Conservation (phyloP, 441 rosid species). For the Eruca vesicaria region DNA sequence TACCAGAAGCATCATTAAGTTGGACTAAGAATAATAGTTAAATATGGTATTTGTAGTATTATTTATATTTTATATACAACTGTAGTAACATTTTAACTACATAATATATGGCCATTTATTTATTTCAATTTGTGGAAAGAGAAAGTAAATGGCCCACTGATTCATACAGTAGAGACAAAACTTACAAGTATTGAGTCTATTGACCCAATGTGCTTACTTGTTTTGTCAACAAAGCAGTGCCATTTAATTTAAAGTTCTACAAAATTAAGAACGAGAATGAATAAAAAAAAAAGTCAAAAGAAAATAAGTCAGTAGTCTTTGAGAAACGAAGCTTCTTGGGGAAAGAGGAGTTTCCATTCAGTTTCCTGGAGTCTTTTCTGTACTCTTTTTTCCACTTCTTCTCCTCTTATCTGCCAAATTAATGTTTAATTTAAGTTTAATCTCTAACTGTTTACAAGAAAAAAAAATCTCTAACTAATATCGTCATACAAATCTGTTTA, state of each 20-base stretch:
- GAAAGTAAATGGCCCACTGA: background rate
- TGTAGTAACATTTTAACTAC: background rate
- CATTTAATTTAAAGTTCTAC: background rate
- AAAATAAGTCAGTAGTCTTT: background rate
- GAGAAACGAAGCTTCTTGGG: constrained; percentile 25
- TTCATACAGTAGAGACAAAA: constrained; percentile 4
- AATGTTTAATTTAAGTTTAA: background rate
- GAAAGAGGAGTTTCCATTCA: constrained; percentile 35
- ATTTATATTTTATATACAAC: background rate
- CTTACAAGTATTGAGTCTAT: background rate
- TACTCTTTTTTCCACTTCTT: constrained; percentile 42
- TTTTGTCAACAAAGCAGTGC: constrained; percentile 5
- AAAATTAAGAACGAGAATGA: background rate
- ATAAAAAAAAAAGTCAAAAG: background rate
- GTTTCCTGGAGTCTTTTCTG: constrained; percentile 37
- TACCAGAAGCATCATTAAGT: background rate
- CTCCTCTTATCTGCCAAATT: constrained; percentile 43
- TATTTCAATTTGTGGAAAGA: background rate
- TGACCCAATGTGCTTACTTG: background rate
- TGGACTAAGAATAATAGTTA: too few species aligned
- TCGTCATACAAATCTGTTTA: background rate
- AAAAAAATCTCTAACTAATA: background rate
- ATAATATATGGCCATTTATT: background rate
- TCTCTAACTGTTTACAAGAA: background rate
- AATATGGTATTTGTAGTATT: too few species aligned